Conservation (phyloP, 164 flowering plant genomes). For the Brasenia schreberi region DNA sequence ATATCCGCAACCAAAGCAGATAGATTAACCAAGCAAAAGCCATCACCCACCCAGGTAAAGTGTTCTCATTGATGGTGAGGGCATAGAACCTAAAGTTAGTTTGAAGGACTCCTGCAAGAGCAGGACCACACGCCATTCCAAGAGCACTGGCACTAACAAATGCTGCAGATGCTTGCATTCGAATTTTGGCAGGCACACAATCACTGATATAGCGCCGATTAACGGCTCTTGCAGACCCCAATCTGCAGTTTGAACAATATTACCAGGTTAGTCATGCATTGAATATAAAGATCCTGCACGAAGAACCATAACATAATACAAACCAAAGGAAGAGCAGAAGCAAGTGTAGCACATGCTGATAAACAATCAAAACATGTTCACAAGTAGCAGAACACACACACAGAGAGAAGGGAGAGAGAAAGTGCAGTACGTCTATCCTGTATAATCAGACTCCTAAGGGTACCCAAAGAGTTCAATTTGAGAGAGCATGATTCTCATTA, state of each 20-base stretch:
- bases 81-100: slow-evolving; percentile 25
- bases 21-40: slow-evolving; percentile 42
- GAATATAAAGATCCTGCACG: neutral
- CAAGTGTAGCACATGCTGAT: too few species aligned
- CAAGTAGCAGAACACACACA: too few species aligned
- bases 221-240: slow-evolving; percentile 58
- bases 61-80: slow-evolving; percentile 32
- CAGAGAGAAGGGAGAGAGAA: too few species aligned
- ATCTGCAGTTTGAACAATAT: slow-evolving; percentile 16
- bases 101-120: slow-evolving; percentile 39
- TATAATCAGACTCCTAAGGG: too few species aligned
- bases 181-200: slow-evolving; percentile 36
- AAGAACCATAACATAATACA: too few species aligned
- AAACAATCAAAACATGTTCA: too few species aligned
- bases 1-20: slow-evolving; percentile 25
- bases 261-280: neutral
- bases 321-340: too few species aligned
- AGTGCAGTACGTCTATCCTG: too few species aligned
- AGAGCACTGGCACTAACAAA: slow-evolving; percentile 61
- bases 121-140: slow-evolving; percentile 59
- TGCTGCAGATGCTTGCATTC: slow-evolving; percentile 56
- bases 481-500: too few species aligned
- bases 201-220: slow-evolving; percentile 53
- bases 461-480: too few species aligned
- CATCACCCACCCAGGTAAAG: slow-evolving; percentile 57